Evolutionary conservation across 441 rosid species (phyloP).

Genomic region (Euphorbia celastroides): DNA sequence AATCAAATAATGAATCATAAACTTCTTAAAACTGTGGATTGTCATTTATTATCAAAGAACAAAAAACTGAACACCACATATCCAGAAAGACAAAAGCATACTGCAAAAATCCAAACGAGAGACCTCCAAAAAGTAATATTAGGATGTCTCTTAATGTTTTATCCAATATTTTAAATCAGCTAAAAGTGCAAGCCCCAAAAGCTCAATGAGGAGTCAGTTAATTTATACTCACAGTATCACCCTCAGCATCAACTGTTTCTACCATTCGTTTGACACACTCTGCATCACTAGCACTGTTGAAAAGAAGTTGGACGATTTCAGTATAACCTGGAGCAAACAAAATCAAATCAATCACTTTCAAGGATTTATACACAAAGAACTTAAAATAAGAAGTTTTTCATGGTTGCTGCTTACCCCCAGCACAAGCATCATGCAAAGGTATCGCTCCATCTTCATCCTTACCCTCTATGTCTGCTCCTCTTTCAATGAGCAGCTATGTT

Average conservation of each 20-base stretch:
- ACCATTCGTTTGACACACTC: constrained; percentile 63
- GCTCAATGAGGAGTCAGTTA: constrained; percentile 10
- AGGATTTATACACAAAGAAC: neutral
- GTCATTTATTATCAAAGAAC: neutral
- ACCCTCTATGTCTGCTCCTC: constrained; percentile 83
- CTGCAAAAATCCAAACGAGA: neutral
- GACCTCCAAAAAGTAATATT: neutral
- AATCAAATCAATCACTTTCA: neutral
- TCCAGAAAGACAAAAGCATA: neutral
- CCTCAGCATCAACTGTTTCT: constrained; percentile 62
- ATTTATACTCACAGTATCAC: constrained; percentile 65
- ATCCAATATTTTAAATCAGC: neutral
- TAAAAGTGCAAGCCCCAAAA: constrained; percentile 1
- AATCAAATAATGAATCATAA: too few relatives aligned
- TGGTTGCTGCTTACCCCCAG: constrained; percentile 48
- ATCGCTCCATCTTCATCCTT: constrained; percentile 81
- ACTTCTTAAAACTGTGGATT: too few relatives aligned
- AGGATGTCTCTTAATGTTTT: neutral
- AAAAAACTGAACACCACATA: neutral
- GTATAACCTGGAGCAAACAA: constrained; percentile 44
- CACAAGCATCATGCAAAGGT: constrained; percentile 91
- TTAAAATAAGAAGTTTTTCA: neutral
- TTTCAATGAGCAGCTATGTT: constrained; percentile 67
- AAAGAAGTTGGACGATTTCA: constrained; percentile 59
- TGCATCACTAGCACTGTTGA: constrained; percentile 39